Conservation (phyloP, 2,329 filamentous ascomycete species). For the Xylaria sp. region DNA sequence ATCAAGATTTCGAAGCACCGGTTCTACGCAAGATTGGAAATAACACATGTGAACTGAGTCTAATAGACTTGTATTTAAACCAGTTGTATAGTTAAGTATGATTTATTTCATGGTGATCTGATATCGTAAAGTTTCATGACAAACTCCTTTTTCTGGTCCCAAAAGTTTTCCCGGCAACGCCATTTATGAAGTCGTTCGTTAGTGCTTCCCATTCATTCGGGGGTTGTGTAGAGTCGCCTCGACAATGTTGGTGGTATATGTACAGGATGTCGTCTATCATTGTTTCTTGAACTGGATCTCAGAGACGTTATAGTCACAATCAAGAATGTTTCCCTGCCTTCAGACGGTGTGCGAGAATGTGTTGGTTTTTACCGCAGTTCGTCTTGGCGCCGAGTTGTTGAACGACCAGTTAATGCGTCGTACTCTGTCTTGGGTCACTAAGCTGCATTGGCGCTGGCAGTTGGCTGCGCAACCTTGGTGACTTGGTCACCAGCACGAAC, state of each 20-base stretch:
- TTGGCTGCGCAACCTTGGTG: constrained; percentile 77
- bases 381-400: constrained; percentile 12
- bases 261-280: constrained; percentile 28
- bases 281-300: background rate
- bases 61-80: background rate
- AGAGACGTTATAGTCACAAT: background rate
- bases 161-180: constrained; percentile 31
- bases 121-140: constrained; percentile 27
- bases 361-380: constrained; percentile 1
- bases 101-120: constrained; percentile 19
- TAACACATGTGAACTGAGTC: background rate
- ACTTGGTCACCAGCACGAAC: constrained; percentile 79
- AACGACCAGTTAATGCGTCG: background rate
- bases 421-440: constrained; percentile 47
- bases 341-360: background rate
- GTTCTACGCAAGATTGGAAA: background rate
- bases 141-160: constrained; percentile 28
- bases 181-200: constrained; percentile 20
- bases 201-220: constrained; percentile 19
- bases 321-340: background rate
- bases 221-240: background rate
- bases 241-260: constrained; percentile 27
- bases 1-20: too few species aligned
- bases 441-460: constrained; percentile 77
- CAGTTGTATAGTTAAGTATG: constrained; percentile 20